Conservation (phyloP, 345 rosid species). For the Salix exigua region DNA sequence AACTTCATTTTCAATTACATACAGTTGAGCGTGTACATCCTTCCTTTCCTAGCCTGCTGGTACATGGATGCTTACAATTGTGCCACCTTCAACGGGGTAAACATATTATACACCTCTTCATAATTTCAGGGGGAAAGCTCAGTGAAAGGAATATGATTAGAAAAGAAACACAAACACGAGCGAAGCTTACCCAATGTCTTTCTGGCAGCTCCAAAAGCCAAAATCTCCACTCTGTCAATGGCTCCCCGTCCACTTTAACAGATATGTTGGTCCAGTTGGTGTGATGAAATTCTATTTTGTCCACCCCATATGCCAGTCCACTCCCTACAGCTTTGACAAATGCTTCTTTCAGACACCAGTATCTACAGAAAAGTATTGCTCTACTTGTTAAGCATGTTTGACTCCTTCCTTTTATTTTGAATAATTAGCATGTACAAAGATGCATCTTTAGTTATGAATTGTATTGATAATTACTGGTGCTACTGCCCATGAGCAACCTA, state of each 20-base stretch:
- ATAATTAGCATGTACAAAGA: background rate
- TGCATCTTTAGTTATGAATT: background rate
- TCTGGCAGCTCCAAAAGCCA: slow-evolving; percentile 43
- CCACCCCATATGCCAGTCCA: slow-evolving; percentile 45
- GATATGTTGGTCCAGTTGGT: slow-evolving; percentile 46
- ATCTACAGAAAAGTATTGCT: slow-evolving; percentile 29
- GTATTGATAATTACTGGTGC: too few relatives aligned
- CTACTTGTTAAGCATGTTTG: background rate
- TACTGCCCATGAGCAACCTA: too few relatives aligned
- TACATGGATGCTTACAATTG: background rate
- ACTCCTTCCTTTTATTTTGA: background rate
- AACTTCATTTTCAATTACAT: too few relatives aligned
- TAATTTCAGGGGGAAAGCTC: background rate
- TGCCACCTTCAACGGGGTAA: background rate
- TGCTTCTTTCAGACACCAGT: slow-evolving; percentile 76
- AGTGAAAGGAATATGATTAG: background rate
- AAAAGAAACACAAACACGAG: background rate
- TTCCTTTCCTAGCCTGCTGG: background rate
- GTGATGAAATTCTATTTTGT: slow-evolving; percentile 58
- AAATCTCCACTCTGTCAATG: slow-evolving; percentile 46
- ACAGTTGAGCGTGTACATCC: too few relatives aligned
- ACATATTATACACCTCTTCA: background rate
- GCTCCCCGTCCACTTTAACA: slow-evolving; percentile 37
- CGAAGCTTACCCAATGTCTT: slow-evolving; percentile 42
- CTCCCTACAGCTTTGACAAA: slow-evolving; percentile 63